Base-by-base conservation (phyloP, 106 monocot species). In the Cymbidium sinense region DNA sequence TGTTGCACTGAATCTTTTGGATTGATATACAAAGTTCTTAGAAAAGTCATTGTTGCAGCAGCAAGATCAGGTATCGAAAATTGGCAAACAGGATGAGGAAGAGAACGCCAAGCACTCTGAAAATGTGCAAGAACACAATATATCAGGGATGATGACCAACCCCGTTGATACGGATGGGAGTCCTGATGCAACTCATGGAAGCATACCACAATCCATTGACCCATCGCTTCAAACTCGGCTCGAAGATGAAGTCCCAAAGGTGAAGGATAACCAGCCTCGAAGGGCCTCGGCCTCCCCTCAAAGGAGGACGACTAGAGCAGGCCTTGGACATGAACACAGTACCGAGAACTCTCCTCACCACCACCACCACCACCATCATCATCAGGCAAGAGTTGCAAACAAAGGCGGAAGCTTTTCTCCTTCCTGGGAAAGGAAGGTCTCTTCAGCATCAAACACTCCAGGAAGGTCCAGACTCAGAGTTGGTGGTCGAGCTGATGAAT, bases 291-390 rank as follows among this genome's bases (percentile, higher is more conserved):
- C 74, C 10, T 43, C 41, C 44, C 74, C 74, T 44, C 74, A 74
- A 27, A 80, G 70, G 76, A 82, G 80, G 77, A 77, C 25, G n/a
- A 27, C 50, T 23, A 81, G 77, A 58, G 43, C 6, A 6, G 80
- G 79, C 47, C 70, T 73, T 70, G 83, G 81, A 61, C 74, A 79
- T 12, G 91, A 91, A 25, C 80, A 75, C 54, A 85, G 81, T 58
- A 9, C 82, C 25, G 91, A 87, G 58, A 75, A 77, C 8, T 89
- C 94, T 61, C 94, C 94, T 15, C 70, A 84, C 78, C 89, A 89
- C 41, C 81, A 70, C 20, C 87, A 76, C 9, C 70, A 84, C 78
- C 89, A 89, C 41, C 81, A 70, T 15, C 87, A 76, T 21, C 50
- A 79, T 69, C 92, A 89, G 1, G 81, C 36, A 21, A 85, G 71